Conservation (phyloP, 345 rosid genomes). For the Leavenworthia alabamica region DNA sequence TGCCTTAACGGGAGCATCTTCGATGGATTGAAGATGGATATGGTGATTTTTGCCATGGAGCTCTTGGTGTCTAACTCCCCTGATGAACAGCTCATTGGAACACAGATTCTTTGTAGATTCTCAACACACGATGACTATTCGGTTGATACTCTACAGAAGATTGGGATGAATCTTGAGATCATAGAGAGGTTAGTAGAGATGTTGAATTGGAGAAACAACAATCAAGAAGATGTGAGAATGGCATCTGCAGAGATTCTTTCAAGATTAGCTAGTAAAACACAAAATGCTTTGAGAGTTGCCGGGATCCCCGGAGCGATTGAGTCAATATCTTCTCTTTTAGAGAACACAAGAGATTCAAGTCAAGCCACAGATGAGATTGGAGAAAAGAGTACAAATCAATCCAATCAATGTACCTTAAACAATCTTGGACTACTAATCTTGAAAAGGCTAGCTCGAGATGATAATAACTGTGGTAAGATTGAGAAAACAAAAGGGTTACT, state of each 20-base stretch:
- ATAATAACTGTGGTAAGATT: conserved; percentile 83
- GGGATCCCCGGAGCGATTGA: conserved; percentile 89
- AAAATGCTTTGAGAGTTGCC: conserved; percentile 66
- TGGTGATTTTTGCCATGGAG: conserved; percentile 68
- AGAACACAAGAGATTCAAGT: conserved; percentile 38
- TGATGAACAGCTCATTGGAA: conserved; percentile 82
- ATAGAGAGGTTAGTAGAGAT: conserved; percentile 78
- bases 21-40: conserved; percentile 86
- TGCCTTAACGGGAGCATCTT: conserved; percentile 78
- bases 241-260: conserved; percentile 76
- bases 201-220: conserved; percentile 86
- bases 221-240: conserved; percentile 65
- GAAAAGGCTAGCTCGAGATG: conserved; percentile 77
- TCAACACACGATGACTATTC: conserved; percentile 44
- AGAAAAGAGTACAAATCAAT: conserved; percentile 40
- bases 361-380: conserved; percentile 69
- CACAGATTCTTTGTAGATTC: conserved; percentile 42
- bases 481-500: conserved; percentile 81
- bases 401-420: conserved; percentile 60
- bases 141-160: conserved; percentile 80
- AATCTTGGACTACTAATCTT: conserved; percentile 68
- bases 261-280: conserved; percentile 70
- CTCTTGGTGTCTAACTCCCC: conserved; percentile 58
- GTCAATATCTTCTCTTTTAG: conserved; percentile 79
- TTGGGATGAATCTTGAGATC: conserved; percentile 53